Evolutionary conservation across 345 rosid species (phyloP).

Genomic region (Acer saccharum): DNA sequence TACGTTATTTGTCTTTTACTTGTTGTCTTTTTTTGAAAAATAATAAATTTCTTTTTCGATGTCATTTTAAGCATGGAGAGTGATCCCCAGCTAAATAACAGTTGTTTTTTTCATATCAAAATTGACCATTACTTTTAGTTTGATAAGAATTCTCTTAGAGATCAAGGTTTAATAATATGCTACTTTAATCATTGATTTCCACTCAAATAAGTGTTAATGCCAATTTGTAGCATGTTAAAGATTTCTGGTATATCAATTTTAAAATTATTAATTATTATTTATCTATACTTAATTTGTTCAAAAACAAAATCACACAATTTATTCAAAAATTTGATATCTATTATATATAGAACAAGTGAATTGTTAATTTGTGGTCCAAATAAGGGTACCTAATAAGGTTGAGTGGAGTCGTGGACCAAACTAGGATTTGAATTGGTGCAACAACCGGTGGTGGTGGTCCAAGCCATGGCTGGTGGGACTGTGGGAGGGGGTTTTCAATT

Average conservation of each 20-base stretch:
- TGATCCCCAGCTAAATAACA: background rate
- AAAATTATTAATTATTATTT: too few species aligned
- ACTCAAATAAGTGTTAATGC: too few species aligned
- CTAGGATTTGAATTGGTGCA: background rate
- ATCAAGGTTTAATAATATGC: too few species aligned
- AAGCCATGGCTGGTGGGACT: background rate
- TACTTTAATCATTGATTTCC: background rate
- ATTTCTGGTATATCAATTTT: too few species aligned
- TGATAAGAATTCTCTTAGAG: background rate
- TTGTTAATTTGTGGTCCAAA: background rate
- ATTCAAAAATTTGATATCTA: too few species aligned
- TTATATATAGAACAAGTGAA: too few species aligned
- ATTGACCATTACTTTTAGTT: background rate
- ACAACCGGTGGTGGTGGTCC: conserved; percentile 11
- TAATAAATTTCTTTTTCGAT: background rate
- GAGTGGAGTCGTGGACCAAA: too few species aligned
- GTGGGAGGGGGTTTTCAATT: too few species aligned
- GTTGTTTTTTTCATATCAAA: background rate
- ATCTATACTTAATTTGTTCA: too few species aligned
- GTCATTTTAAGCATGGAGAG: conserved; percentile 19
- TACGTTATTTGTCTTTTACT: conserved; percentile 8
- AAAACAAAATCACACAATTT: too few species aligned
- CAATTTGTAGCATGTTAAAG: too few species aligned
- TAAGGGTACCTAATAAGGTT: background rate
- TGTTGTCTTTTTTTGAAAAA: background rate